phyloP scores from a whole-genome alignment of 2,329 filamentous ascomycete species.

The Fusarium begoniae region DNA sequence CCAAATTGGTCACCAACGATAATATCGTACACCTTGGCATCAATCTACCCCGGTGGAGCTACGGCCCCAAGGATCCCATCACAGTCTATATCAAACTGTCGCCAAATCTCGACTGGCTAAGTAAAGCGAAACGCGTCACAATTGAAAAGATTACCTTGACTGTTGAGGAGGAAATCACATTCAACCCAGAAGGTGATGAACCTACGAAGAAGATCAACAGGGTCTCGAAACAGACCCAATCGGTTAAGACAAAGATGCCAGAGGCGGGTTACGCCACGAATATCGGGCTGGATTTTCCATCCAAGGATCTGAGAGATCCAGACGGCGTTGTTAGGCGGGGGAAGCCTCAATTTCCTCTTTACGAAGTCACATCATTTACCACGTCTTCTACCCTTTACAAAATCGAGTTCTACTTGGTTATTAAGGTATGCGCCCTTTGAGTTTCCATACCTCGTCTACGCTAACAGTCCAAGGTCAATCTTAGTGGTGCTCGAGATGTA shows the following conservation, averaged over 20 bases:
- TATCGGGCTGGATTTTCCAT: conserved; percentile 88
- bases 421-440: conserved; percentile 72
- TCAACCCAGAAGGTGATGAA: conserved; percentile 96
- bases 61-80: conserved; percentile 93
- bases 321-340: conserved; percentile 89
- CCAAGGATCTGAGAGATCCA: conserved; percentile 84
- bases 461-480: conserved; percentile 72
- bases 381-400: conserved; percentile 95
- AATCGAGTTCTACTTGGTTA: conserved; percentile 94
- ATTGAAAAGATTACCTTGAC: conserved; percentile 93
- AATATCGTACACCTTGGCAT: conserved; percentile 92
- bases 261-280: conserved; percentile 95
- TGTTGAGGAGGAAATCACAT: conserved; percentile 98
- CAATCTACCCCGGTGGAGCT: conserved; percentile 94
- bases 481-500: conserved; percentile 90
- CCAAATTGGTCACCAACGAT: conserved; percentile 84
- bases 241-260: conserved; percentile 84
- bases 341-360: conserved; percentile 88
- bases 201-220: conserved; percentile 89
- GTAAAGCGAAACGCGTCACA: conserved; percentile 88
- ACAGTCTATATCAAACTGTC: conserved; percentile 95
- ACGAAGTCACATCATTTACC: conserved; percentile 89
- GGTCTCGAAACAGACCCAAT: conserved; percentile 83
- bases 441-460: conserved; percentile 15
- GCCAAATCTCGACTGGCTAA: conserved; percentile 91